Conservation (phyloP, 805 yeast species). For the Kodamaea leandrae region DNA sequence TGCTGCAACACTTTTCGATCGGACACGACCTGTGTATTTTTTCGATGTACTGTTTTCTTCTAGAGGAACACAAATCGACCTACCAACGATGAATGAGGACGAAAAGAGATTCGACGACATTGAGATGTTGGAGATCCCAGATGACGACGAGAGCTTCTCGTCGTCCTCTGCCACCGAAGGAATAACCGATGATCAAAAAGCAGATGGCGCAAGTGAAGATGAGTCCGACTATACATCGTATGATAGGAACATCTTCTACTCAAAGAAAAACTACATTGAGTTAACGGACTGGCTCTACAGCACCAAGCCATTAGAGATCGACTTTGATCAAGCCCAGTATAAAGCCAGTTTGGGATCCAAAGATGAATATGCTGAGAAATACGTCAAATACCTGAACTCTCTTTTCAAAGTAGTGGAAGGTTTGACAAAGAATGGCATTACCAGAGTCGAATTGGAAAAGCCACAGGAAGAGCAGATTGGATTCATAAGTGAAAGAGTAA, state of each 20-base stretch:
- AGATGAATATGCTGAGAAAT: slow-evolving; percentile 40
- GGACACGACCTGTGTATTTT: slow-evolving; percentile 1
- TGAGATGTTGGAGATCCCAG: slow-evolving; percentile 45
- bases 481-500: slow-evolving; percentile 20
- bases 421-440: slow-evolving; percentile 19
- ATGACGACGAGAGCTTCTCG: slow-evolving; percentile 23
- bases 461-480: slow-evolving; percentile 32
- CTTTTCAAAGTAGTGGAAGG: slow-evolving; percentile 52
- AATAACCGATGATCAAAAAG: slow-evolving; percentile 12
- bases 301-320: slow-evolving; percentile 34
- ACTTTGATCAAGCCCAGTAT: slow-evolving; percentile 43
- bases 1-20: background rate
- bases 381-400: slow-evolving; percentile 46
- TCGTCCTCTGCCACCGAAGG: slow-evolving; percentile 21
- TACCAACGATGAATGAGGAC: background rate
- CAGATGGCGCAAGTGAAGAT: slow-evolving; percentile 6
- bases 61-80: background rate
- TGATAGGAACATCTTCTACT: slow-evolving; percentile 9
- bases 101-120: slow-evolving; percentile 29
- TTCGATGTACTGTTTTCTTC: slow-evolving; percentile 3
- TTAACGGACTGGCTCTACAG: slow-evolving; percentile 48
- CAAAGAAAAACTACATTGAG: slow-evolving; percentile 30
- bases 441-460: slow-evolving; percentile 14
- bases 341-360: slow-evolving; percentile 25
- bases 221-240: slow-evolving; percentile 2